Conservation (phyloP, 345 rosid genomes). For the Durio zibethinus region DNA sequence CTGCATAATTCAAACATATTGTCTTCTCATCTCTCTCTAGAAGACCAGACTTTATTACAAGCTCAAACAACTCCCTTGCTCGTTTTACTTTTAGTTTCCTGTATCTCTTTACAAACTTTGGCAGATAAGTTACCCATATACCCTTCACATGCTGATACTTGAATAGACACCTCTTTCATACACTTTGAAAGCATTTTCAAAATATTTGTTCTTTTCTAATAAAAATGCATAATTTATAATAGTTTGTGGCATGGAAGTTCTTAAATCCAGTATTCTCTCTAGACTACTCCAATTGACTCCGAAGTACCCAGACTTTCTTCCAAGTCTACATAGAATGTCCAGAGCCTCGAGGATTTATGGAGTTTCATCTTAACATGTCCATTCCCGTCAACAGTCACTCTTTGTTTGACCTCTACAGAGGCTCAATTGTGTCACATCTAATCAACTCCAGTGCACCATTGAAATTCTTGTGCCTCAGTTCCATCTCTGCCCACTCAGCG, state of each 20-base stretch:
- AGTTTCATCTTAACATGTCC: constrained; percentile 94
- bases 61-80: constrained; percentile 89
- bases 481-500: constrained; percentile 99
- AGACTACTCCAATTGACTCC: constrained; percentile 86
- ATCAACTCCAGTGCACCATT: constrained; percentile 81
- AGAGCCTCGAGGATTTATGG: constrained; percentile 82
- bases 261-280: constrained; percentile 89
- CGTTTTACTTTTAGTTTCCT: constrained; percentile 88
- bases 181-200: constrained; percentile 98
- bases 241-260: constrained; percentile 96
- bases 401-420: constrained; percentile 93
- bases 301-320: constrained; percentile 90
- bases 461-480: constrained; percentile 77
- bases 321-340: constrained; percentile 92
- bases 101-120: constrained; percentile 87
- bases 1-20: constrained; percentile 88
- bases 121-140: constrained; percentile 85
- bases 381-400: constrained; percentile 90
- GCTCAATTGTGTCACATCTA: constrained; percentile 95
- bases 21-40: constrained; percentile 92
- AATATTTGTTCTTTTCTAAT: constrained; percentile 78
- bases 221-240: constrained; percentile 82
- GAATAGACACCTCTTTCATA: constrained; percentile 95
- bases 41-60: constrained; percentile 92
- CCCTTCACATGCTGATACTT: constrained; percentile 97